These are phyloP conservation scores for Cadophora luteo-olivacea DNA, from an alignment of 2,329 filamentous ascomycete species.

Conservation along the genomic window DNA sequence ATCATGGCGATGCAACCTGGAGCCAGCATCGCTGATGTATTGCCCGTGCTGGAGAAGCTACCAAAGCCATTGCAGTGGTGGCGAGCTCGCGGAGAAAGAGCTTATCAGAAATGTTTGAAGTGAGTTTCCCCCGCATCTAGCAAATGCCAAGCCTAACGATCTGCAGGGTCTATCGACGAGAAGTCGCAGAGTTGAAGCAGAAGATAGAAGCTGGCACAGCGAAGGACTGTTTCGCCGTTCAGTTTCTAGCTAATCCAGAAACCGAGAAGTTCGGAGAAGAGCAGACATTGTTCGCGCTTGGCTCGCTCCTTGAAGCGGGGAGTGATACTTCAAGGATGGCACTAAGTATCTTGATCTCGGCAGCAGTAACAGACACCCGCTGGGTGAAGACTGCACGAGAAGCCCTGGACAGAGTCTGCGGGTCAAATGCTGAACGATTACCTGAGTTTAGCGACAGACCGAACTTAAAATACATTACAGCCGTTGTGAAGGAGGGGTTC, in stretches of 20 bases:
- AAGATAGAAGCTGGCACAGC: slow-evolving; percentile 40
- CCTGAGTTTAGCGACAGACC: slow-evolving; percentile 50
- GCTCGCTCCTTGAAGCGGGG: slow-evolving; percentile 51
- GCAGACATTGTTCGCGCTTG: slow-evolving; percentile 43
- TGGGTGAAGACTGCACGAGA: slow-evolving; percentile 46
- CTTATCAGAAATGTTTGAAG: slow-evolving; percentile 35
- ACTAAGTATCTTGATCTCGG: slow-evolving; percentile 44
- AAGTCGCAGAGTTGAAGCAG: slow-evolving; percentile 37
- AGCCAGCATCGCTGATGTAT: slow-evolving; percentile 44
- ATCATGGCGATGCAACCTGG: slow-evolving; percentile 42
- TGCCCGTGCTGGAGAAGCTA: slow-evolving; percentile 43
- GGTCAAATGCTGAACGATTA: slow-evolving; percentile 46
- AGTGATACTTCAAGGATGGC: slow-evolving; percentile 52
- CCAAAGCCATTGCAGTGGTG: slow-evolving; percentile 44
- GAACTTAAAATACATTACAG: slow-evolving; percentile 50
- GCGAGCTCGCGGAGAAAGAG: slow-evolving; percentile 39
- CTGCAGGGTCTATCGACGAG: slow-evolving; percentile 39
- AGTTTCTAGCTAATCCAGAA: slow-evolving; percentile 42
- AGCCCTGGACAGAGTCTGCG: slow-evolving; percentile 53
- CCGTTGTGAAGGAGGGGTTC: slow-evolving; percentile 53
- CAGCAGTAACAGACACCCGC: slow-evolving; percentile 38
- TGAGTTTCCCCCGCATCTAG: slow-evolving; percentile 22
- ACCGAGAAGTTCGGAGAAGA: slow-evolving; percentile 32
- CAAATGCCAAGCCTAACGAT: background rate
- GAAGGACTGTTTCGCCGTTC: slow-evolving; percentile 43